Percentiles rank a stretch among this genome's conserved stretches.
These are phyloP conservation scores for Endoconidiophora polonica DNA, from an alignment of 2,329 filamentous ascomycete genomes.

Conservation along the genomic window DNA sequence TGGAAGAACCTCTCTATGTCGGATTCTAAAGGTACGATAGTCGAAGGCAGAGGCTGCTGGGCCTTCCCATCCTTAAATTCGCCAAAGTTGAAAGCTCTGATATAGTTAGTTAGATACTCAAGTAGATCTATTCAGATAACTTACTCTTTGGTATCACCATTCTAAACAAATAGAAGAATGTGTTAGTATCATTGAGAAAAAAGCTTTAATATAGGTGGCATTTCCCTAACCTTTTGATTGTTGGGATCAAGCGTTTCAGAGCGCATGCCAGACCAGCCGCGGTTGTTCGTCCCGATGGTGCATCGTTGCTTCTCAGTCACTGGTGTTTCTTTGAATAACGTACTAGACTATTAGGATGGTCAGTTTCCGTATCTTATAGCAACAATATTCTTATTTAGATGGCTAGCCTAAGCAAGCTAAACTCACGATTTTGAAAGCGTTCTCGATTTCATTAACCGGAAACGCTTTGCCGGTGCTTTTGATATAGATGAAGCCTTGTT, in stretches of 20 bases:
- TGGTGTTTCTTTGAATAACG: constrained; percentile 40
- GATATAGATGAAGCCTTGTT: constrained; percentile 82
- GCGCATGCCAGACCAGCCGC: constrained; percentile 79
- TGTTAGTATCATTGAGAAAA: background rate
- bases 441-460: constrained; percentile 44
- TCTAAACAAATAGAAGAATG: constrained; percentile 25
- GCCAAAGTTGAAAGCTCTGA: constrained; percentile 80
- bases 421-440: constrained; percentile 57
- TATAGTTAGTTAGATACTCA: constrained; percentile 3
- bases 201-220: background rate
- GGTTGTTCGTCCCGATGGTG: constrained; percentile 63
- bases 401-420: background rate
- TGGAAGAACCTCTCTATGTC: constrained; percentile 50
- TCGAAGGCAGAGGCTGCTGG: constrained; percentile 58
- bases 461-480: constrained; percentile 58
- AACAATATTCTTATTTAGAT: background rate
- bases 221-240: constrained; percentile 49
- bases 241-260: constrained; percentile 75
- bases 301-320: constrained; percentile 56
- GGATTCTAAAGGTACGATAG: constrained; percentile 41
- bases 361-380: background rate
- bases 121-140: constrained; percentile 13
- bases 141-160: constrained; percentile 80
- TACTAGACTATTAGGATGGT: background rate
- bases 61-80: constrained; percentile 53